Evolutionary conservation across 1,284 basidiomycete genomes (phyloP), one percentile per base, ranked within the genome.

Genomic region (Sporisorium iseilematis-ciliati): DNA sequence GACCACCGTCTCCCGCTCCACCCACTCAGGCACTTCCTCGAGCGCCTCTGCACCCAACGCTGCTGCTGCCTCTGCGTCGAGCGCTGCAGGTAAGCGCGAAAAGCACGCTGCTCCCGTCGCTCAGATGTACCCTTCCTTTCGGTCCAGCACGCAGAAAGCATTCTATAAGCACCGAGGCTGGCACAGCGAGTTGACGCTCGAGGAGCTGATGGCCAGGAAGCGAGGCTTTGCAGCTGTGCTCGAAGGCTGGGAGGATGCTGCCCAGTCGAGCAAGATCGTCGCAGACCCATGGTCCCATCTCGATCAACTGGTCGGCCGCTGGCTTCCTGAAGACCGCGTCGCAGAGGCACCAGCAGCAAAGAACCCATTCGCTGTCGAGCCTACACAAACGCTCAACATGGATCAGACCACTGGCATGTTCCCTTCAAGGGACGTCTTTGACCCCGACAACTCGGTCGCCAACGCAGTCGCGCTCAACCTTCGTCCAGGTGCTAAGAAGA

Each of bases 231-330:
- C 60, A 14, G 20, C 53, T n/a, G 69, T 50, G 7, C 10, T 48
- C 1, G 72, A 75, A 54, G 65, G 62, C 11, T 74, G 71, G 71
- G 62, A 74, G 45, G 55, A 64, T 5, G 41, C 38, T 20, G n/a
- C 50, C n/a, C 57, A 61, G 14, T 43, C 56, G 2, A 64, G 11
- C 21, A 57, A 60, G 25, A 20, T 33, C 18, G 12, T 33, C 8
- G 21, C 51, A 2, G 83, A 84, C 64, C 78, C 82, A 8, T 84
- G 80, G 79, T 33, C 65, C 0, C 65, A 77, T 49, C 77, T 84
- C 40, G 80, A 84, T 52, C 63, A 60, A 35, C 40, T 67, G 2
- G 59, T 57, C 7, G 80, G 81, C 11, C 70, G 69, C 16, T 82
- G 81, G 81, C 54, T 76, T 50, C 81, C 81, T 3, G 75, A 77